Evolutionary conservation across 139 green algal genomes (phyloP), one percentile per base, ranked within the genome.

Genomic region (Dunaliella sp.): DNA sequence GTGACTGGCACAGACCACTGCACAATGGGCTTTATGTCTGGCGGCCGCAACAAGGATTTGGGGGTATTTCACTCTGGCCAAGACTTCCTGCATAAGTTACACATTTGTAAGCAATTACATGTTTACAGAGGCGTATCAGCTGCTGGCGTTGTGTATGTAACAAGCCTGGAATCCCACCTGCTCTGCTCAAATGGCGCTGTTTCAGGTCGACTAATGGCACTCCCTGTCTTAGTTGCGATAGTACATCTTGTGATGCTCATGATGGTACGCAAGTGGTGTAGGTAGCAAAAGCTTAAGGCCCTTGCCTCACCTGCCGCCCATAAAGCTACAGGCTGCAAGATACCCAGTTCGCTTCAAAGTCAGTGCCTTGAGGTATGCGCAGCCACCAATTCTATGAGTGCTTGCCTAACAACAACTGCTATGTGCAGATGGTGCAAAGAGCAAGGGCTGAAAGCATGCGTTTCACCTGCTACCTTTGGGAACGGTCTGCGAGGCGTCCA

Each of bases 401-500:
- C 48, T 16, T n/a, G n/a, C n/a, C n/a, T n/a, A n/a, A n/a, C n/a
- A n/a, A 65, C 7, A 80, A 33, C 30, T 33, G 33, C 65, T 72
- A 2, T 32, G 1, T 80, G 24, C 84, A 88, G 78, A 33, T 91
- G 85, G 87, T 86, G 73, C 34, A 32, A 38, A 34, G 36, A 38
- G 3, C 25, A 83, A 3, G 87, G 83, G 3, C 2, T 89, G 22
- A 26, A 26, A 12, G 81, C 65, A 28, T 36, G 37, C 0, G 82
- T 28, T 2, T 87, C 91, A n/a, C 57, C 38, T 0, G 58, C 91
- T 0, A 86, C 88, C 0, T 81, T 85, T 31, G 89, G 83, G 28
- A 35, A 57, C 0, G 80, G 36, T n/a, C 81, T 95, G 38, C 87
- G 92, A 1, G 93, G 93, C 24, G 89, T 91, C 57, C 81, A 85